Evolutionary conservation across 768 basidiomycete species (phyloP), one percentile per base, ranked within the genome.

Genomic region (Leucocoprinus sp.): DNA sequence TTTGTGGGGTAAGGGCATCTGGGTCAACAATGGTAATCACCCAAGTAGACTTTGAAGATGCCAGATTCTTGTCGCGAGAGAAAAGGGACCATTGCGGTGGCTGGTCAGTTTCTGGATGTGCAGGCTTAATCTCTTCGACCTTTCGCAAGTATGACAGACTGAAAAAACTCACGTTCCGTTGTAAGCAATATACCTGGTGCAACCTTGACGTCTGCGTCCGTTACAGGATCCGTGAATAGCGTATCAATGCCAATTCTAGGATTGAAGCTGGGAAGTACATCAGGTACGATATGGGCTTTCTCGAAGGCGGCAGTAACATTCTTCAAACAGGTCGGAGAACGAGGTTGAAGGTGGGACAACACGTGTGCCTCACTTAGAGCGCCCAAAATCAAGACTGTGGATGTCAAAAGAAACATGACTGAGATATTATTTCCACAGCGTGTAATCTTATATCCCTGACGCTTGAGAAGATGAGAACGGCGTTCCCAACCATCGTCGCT

Each of bases 11-110:
- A 18, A 69, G 66, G 1, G 64, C 69, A 51, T 73, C 70, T 22
- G 68, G 70, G 50, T 72, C 71, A 28, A 73, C 57, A 28, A 72
- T 54, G 14, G 61, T 60, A 12, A 73, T 43, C 19, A 73, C 64
- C 50, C 64, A 69, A 12, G 62, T 56, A 27, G 54, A 51, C 47
- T 55, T 61, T 12, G 51, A 45, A 33, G 50, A 49, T 34, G 49
- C 37, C 22, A 51, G 34, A n/a, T 55, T 37, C 14, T 56, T 54
- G 31, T 60, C 52, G 39, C 59, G 56, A 18, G 58, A 50, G 47
- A 53, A 50, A 45, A 65, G 52, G 43, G 55, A 58, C 46, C 65
- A 64, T 37, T 55, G 42, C 12, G 68, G 70, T 27, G 61, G 55
- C 28, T 47, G 57, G 21, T 60, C 50, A 8, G 68, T 69, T 56